A percentile compares a stretch with the other conserved stretches of the same genome.
Conservation (phyloP, 2,329 filamentous ascomycete species). For the Tympanopsis confertula region DNA sequence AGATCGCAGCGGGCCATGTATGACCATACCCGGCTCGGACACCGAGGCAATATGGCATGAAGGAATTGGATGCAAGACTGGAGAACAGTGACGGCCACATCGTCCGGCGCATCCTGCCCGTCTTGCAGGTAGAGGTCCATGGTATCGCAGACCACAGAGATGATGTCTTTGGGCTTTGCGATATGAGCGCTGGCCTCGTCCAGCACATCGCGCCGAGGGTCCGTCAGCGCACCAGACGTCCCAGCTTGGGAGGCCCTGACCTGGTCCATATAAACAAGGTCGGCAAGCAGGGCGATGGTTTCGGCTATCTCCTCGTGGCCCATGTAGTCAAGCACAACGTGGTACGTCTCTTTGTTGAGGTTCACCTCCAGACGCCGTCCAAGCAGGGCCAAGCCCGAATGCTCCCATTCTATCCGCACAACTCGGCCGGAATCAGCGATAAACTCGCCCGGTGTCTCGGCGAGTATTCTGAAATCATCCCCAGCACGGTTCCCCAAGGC, state of each 20-base stretch:
- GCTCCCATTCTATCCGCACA: constrained; percentile 65
- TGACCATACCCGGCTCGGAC: constrained; percentile 80
- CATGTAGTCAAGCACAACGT: constrained; percentile 38
- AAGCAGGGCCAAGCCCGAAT: constrained; percentile 70
- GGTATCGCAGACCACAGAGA: constrained; percentile 72
- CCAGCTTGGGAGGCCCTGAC: constrained; percentile 18
- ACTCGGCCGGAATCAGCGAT: constrained; percentile 68
- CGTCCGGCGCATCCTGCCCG: constrained; percentile 41
- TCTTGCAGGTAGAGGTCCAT: constrained; percentile 62
- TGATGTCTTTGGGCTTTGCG: constrained; percentile 57
- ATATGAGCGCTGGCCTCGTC: constrained; percentile 44
- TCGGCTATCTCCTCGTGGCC: constrained; percentile 56
- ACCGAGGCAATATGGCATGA: constrained; percentile 56
- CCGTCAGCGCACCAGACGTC: constrained; percentile 6
- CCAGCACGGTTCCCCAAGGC: constrained; percentile 29
- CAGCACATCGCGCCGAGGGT: constrained; percentile 34
- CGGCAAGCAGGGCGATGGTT: constrained; percentile 62
- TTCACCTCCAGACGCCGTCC: constrained; percentile 65
- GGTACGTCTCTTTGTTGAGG: constrained; percentile 41
- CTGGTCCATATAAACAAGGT: constrained; percentile 46
- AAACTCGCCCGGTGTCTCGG: constrained; percentile 58
- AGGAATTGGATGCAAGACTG: constrained; percentile 71
- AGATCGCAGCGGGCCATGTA: constrained; percentile 73
- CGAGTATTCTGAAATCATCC: constrained; percentile 49
- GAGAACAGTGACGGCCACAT: constrained; percentile 53